phyloP scores from a whole-genome alignment of 768 basidiomycete genomes.

The Amanita phalloides region DNA sequence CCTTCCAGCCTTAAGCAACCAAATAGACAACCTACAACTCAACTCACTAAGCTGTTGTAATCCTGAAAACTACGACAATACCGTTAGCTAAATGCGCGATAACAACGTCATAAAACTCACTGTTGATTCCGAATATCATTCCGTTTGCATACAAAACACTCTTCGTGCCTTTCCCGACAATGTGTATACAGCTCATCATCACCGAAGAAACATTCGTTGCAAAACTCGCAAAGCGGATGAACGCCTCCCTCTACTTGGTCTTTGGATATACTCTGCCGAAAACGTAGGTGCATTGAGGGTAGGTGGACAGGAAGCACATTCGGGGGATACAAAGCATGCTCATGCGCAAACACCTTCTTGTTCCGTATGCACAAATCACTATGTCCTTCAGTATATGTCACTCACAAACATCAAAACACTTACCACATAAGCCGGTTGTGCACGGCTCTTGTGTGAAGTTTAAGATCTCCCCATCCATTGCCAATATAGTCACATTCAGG shows the following conservation, averaged over 20 bases:
- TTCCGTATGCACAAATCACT: slow-evolving; percentile 81
- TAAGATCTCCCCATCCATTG: slow-evolving; percentile 84
- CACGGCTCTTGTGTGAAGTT: slow-evolving; percentile 64
- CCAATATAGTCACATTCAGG: slow-evolving; percentile 74
- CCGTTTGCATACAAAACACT: slow-evolving; percentile 90
- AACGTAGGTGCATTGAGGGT: slow-evolving; percentile 49
- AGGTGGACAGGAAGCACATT: slow-evolving; percentile 58
- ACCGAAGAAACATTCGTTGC: slow-evolving; percentile 87
- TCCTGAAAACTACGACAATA: slow-evolving; percentile 54
- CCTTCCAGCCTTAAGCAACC: slow-evolving; percentile 26
- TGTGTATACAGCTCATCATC: slow-evolving; percentile 90
- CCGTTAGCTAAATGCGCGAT: not conserved
- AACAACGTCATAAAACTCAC: slow-evolving; percentile 35
- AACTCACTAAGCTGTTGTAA: slow-evolving; percentile 61
- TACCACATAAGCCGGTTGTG: slow-evolving; percentile 83
- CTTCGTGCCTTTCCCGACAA: slow-evolving; percentile 90
- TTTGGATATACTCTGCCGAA: slow-evolving; percentile 27
- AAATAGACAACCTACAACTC: not conserved
- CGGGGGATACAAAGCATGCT: slow-evolving; percentile 75
- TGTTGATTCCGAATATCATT: slow-evolving; percentile 75
- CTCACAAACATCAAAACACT: slow-evolving; percentile 13
- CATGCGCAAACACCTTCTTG: slow-evolving; percentile 95
- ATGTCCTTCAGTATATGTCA: not conserved
- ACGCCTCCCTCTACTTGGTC: slow-evolving; percentile 60
- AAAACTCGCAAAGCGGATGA: slow-evolving; percentile 82